Base-by-base conservation (phyloP, 768 basidiomycete species). In the Pisolithus albus region DNA sequence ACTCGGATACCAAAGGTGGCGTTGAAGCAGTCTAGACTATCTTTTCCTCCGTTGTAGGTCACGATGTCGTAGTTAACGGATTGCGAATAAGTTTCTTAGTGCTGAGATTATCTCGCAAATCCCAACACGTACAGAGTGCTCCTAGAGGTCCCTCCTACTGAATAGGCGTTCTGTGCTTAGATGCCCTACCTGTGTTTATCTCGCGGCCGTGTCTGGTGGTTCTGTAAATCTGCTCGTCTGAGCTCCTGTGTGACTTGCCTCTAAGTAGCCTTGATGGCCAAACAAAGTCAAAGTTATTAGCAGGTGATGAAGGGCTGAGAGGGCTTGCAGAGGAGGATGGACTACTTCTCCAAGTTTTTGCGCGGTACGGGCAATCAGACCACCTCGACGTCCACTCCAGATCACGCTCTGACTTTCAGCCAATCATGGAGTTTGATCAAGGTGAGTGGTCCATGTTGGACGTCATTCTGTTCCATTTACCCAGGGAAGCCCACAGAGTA, bases 291-390 rank as follows among this genome's bases (percentile, higher is more conserved):
- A 34, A 24, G 8, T 15, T 23, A 4, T 23, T 2, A 26, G 16
- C 23, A 11, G 11, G 34, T 9, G 19, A 44, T 15, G 7, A 13
- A 4, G 18, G 7, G 1, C 26, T 26, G 7, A 26, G 13, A 4
- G 15, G 19, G 13, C 26, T 23, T 30, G n/a, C 32, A 18, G 46
- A 18, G 42, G 52, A 56, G 46, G 42, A 90, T 90, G 88, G 87
- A 90, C 60, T 92, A 91, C 66, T 92, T 92, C 63, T 85, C 87
- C 48, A 89, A 88, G 63, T 90, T 91, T 61, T 72, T 92, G 49
- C 69, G 62, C 63, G 73, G 69, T 60, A 45, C 61, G 0, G 72
- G 61, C 53, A 72, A 32, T 60, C 81, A 70, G 56, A 72, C 60
- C 23, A 66, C 59, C 55, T 77, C 52, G 8, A 88, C 83, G 62